Conservation (phyloP, 441 rosid species). For the Daphne laureola region DNA sequence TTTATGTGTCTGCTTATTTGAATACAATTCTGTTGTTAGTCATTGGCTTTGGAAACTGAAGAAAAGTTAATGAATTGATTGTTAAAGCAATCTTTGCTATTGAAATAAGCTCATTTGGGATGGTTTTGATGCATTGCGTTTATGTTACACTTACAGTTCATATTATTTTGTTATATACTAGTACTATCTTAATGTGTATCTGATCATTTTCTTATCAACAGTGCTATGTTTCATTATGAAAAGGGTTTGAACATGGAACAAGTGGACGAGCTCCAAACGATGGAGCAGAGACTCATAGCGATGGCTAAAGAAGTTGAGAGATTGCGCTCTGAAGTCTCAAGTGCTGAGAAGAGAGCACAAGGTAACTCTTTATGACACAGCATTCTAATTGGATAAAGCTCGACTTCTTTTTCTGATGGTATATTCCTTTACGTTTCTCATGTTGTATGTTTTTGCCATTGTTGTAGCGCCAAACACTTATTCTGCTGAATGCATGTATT, state of each 20-base stretch:
- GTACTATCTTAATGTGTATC: too few relatives aligned
- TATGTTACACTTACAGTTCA: background rate
- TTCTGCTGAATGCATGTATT: slow-evolving; percentile 18
- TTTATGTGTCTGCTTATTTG: too few relatives aligned
- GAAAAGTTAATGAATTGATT: too few relatives aligned
- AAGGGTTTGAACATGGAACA: slow-evolving; percentile 55
- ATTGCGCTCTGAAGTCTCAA: slow-evolving; percentile 38
- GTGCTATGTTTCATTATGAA: slow-evolving; percentile 54
- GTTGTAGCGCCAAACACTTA: slow-evolving; percentile 23
- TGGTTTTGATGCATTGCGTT: too few relatives aligned
- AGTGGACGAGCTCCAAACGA: slow-evolving; percentile 49
- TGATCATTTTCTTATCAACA: slow-evolving; percentile 13
- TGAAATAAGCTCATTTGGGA: background rate
- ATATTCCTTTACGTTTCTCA: background rate
- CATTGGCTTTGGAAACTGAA: too few relatives aligned
- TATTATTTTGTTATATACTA: background rate
- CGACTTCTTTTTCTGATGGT: background rate
- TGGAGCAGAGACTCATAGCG: slow-evolving; percentile 51
- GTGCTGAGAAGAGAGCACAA: slow-evolving; percentile 29
- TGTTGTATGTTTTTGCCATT: background rate
- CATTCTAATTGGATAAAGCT: background rate
- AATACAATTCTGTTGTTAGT: too few relatives aligned
- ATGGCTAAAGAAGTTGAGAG: slow-evolving; percentile 65
- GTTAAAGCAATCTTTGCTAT: too few relatives aligned
- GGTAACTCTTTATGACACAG: slow-evolving; percentile 24